phyloP scores from a whole-genome alignment of 768 basidiomycete genomes.

The Cystofilobasidium capitatum region DNA sequence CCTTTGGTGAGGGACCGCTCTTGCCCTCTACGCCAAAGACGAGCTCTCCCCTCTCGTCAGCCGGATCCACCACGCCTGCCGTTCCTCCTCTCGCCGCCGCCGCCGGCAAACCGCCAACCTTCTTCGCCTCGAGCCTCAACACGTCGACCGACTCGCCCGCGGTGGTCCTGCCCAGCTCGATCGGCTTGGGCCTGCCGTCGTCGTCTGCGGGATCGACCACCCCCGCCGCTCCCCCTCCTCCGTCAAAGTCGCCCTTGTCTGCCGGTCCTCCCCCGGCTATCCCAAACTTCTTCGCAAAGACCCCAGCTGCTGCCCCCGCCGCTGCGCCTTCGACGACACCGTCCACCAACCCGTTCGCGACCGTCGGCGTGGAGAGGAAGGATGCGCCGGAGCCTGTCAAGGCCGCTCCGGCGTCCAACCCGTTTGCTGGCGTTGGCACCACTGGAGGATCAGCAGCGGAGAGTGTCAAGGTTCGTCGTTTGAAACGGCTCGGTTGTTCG shows the following conservation, averaged over 20 bases:
- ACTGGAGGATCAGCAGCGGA: no score
- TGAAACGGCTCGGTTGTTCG: no score
- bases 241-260: background rate
- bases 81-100: background rate
- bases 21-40: background rate
- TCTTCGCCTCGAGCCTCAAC: background rate
- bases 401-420: background rate
- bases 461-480: no score
- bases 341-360: background rate
- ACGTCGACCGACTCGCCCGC: background rate
- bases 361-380: background rate
- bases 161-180: background rate
- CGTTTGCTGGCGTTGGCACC: background rate
- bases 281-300: background rate
- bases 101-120: background rate
- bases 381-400: background rate
- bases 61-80: background rate
- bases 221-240: background rate
- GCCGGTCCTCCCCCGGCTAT: background rate
- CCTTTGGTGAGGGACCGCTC: slow-evolving; percentile 2
- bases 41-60: background rate
- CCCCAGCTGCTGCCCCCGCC: background rate
- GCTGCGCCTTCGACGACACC: background rate
- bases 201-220: background rate
- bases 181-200: background rate